A percentile compares a stretch with the other conserved stretches of the same genome.
Conservation (phyloP, 768 basidiomycete genomes). For the Leccinum broughii region DNA sequence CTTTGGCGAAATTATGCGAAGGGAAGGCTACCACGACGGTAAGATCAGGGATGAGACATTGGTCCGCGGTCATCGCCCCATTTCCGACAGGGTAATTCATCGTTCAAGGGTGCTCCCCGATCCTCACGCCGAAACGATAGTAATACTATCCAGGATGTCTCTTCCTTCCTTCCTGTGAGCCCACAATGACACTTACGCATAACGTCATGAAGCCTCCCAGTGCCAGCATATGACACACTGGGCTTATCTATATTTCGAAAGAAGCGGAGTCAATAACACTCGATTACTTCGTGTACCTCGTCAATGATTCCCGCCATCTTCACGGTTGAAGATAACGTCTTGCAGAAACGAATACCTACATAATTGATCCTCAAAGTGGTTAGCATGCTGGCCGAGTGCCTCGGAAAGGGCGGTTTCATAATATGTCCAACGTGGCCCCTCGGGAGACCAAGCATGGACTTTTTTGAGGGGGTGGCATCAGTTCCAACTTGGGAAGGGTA, state of each 20-base stretch:
- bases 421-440: not conserved
- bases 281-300: constrained; percentile 6
- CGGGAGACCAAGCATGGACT: not conserved
- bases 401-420: not conserved
- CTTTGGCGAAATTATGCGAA: constrained; percentile 1
- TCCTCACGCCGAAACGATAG: constrained; percentile 16
- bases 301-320: constrained; percentile 1
- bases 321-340: not conserved
- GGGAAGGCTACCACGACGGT: not conserved
- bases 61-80: constrained; percentile 17
- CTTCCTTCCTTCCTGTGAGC: constrained; percentile 1
- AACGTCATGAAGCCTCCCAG: not conserved
- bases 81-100: constrained; percentile 7
- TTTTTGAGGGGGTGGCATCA: not conserved
- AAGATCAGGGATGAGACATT: constrained; percentile 1
- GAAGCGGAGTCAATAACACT: constrained; percentile 1
- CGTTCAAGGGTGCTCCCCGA: constrained; percentile 16
- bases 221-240: constrained; percentile 1
- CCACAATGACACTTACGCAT: constrained; percentile 6
- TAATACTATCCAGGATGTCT: not conserved
- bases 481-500: not conserved
- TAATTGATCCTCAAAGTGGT: not conserved
- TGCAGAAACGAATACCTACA: constrained; percentile 1
- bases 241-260: constrained; percentile 9
- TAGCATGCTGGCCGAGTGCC: not conserved